Percentiles rank a stretch among this genome's conserved stretches.
phyloP scores from a whole-genome alignment of 2,329 filamentous ascomycete species.

The Penicillium concentricum region DNA sequence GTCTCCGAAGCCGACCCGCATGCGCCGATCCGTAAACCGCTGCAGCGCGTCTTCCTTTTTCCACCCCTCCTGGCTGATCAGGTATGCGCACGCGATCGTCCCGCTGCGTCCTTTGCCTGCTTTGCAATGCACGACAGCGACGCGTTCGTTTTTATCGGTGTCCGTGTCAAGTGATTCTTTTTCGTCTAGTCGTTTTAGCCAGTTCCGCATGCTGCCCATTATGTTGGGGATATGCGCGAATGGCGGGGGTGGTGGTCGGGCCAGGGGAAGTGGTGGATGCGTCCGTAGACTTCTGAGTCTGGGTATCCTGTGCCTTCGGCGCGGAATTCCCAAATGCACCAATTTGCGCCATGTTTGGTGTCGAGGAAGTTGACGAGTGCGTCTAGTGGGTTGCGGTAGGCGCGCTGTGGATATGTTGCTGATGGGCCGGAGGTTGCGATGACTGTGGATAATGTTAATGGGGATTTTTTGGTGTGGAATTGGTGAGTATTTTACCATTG shows the following conservation, averaged over 20 bases:
- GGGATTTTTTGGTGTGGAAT: background rate
- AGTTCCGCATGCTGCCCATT: constrained; percentile 88
- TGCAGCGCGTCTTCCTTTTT: constrained; percentile 61
- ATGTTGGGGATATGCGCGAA: constrained; percentile 86
- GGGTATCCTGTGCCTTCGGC: constrained; percentile 96
- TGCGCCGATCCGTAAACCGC: constrained; percentile 76
- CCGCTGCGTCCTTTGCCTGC: constrained; percentile 93
- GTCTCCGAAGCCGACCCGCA: constrained; percentile 83
- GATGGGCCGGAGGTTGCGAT: constrained; percentile 81
- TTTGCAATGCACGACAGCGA: constrained; percentile 94
- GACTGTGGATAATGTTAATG: constrained; percentile 39
- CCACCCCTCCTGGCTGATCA: constrained; percentile 84
- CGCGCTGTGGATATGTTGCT: constrained; percentile 82
- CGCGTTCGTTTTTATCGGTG: constrained; percentile 51
- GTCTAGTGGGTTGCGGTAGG: constrained; percentile 91
- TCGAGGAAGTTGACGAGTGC: constrained; percentile 86
- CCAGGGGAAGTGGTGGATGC: constrained; percentile 90
- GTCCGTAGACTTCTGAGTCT: constrained; percentile 79
- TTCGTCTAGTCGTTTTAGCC: constrained; percentile 56
- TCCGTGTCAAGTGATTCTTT: constrained; percentile 21
- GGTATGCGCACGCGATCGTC: constrained; percentile 80
- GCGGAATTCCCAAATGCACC: constrained; percentile 97
- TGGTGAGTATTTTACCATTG: constrained; percentile 49
- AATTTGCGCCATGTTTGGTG: constrained; percentile 74
- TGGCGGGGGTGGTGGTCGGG: constrained; percentile 97